phyloP scores from a whole-genome alignment of 2,329 filamentous ascomycete genomes.

The Neocatenulostroma microsporum region DNA sequence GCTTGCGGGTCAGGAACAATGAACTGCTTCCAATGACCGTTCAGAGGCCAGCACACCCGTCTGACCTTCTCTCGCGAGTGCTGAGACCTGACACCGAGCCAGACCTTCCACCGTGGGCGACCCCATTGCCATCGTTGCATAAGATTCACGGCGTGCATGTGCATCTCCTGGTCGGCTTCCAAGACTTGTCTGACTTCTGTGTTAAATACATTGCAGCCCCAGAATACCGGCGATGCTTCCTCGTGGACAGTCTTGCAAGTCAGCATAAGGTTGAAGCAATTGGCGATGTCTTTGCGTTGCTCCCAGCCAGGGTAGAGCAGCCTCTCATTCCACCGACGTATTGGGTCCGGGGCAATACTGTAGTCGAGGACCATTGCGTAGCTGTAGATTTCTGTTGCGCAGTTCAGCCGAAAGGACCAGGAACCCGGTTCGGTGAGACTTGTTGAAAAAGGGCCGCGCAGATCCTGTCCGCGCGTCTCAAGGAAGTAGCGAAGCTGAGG shows the following conservation, averaged over 20 bases:
- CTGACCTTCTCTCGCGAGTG: too few relatives aligned
- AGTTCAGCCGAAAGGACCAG: neutral
- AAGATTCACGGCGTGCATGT: too few relatives aligned
- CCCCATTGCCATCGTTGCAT: too few relatives aligned
- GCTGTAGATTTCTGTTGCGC: neutral
- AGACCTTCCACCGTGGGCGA: too few relatives aligned
- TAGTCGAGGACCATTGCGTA: neutral
- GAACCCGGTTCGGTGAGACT: too few relatives aligned
- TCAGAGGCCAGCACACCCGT: too few relatives aligned
- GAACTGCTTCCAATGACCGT: too few relatives aligned
- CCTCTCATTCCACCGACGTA: neutral
- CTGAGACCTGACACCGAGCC: too few relatives aligned
- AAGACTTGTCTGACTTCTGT: too few relatives aligned
- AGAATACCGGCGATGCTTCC: neutral
- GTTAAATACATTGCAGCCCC: neutral
- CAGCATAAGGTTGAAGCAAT: conserved; percentile 1
- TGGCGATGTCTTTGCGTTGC: neutral
- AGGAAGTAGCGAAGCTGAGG: neutral
- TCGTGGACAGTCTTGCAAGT: neutral
- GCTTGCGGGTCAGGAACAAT: too few relatives aligned
- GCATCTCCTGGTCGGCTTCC: too few relatives aligned
- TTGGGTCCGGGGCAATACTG: neutral
- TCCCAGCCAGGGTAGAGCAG: neutral
- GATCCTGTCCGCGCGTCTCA: neutral
- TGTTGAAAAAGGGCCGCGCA: neutral